Conservation (phyloP, 163 green algal species). For the Smithsoniella earleae region DNA sequence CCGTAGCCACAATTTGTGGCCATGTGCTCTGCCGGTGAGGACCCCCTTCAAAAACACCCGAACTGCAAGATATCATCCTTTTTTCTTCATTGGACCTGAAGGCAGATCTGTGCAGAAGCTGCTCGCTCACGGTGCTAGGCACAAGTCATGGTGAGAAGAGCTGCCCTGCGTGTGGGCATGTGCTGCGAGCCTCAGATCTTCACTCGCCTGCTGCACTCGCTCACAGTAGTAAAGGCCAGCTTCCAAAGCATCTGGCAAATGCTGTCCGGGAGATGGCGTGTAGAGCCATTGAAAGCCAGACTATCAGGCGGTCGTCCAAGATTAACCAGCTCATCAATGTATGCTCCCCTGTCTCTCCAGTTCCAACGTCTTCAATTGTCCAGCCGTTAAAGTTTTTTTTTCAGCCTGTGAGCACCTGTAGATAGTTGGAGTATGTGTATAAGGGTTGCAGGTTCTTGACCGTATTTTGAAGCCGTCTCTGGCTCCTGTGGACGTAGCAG, state of each 20-base stretch:
- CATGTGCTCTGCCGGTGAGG: constrained; percentile 63
- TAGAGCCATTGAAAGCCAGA: not conserved
- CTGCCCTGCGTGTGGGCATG: constrained; percentile 45
- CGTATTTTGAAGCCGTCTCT: no score
- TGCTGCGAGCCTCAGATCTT: constrained; percentile 42
- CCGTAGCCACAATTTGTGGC: constrained; percentile 48
- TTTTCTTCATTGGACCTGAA: not conserved
- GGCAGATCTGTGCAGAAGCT: constrained; percentile 31
- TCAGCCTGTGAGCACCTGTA: no score
- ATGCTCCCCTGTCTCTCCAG: no score
- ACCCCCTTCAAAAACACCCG: not conserved
- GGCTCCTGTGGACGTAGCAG: no score
- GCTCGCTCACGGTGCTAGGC: constrained; percentile 31
- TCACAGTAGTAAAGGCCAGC: not conserved
- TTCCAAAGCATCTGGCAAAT: not conserved
- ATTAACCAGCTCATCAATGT: constrained; percentile 35
- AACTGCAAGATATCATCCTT: no score
- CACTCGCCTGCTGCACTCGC: constrained; percentile 36
- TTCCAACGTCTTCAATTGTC: no score
- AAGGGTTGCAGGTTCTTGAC: no score
- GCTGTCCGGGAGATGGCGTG: not conserved
- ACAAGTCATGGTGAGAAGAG: not conserved
- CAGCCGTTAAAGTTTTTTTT: no score
- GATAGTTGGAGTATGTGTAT: no score
- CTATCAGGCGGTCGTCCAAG: constrained; percentile 33